Evolutionary conservation across 441 rosid species (phyloP).

Genomic region (Syzygium syzygioides): DNA sequence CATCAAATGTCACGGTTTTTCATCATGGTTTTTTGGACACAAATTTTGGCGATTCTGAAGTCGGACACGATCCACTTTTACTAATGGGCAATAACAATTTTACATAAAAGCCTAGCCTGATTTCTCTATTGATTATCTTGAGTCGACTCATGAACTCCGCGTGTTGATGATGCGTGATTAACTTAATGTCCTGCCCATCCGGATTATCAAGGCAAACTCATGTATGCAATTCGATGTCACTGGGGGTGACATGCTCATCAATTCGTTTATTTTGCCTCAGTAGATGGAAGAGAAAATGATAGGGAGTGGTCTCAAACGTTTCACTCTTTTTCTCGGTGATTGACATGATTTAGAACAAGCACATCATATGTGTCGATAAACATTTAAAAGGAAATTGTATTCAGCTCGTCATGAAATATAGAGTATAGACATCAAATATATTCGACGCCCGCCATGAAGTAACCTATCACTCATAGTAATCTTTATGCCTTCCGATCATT

Average conservation of each 20-base stretch:
- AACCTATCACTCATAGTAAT: background rate
- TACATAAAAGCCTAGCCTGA: background rate
- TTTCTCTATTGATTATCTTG: background rate
- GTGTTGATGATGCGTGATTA: background rate
- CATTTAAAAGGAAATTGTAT: background rate
- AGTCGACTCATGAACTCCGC: background rate
- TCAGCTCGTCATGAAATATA: background rate
- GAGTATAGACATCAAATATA: background rate
- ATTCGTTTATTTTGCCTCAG: background rate
- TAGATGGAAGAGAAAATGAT: background rate
- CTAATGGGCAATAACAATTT: background rate
- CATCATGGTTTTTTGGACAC: background rate
- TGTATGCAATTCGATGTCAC: background rate
- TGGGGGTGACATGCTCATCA: background rate
- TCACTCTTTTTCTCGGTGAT: background rate
- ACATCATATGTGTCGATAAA: rapidly evolving
- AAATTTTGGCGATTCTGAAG: background rate
- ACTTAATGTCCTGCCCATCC: background rate
- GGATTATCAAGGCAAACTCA: background rate
- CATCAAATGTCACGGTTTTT: background rate
- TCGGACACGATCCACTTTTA: background rate
- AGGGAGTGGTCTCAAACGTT: too few species aligned
- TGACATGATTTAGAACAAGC: background rate
- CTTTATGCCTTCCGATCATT: background rate
- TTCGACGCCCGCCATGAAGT: background rate